Conservation (phyloP, 2,329 filamentous ascomycete genomes). For the Blastomyces parvus region DNA sequence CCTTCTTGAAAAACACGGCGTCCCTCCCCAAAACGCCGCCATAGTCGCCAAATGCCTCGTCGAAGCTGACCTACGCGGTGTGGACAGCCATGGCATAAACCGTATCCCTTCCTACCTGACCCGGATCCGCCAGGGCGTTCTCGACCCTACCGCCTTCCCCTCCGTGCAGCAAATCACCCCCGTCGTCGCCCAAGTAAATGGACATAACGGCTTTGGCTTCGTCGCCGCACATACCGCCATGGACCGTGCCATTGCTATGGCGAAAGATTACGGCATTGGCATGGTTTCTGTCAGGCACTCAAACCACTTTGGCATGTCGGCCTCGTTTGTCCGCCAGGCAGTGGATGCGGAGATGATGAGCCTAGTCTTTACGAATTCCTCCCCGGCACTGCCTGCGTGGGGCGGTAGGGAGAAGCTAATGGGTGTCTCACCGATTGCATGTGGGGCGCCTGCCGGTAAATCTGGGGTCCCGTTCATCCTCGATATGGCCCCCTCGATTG, state of each 20-base stretch:
- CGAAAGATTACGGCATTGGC: conserved; percentile 57
- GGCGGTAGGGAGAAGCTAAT: conserved; percentile 60
- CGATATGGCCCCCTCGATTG: conserved; percentile 40
- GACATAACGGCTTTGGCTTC: conserved; percentile 65
- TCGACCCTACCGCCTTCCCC: conserved; percentile 53
- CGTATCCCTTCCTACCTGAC: conserved; percentile 69
- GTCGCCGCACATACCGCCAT: conserved; percentile 59
- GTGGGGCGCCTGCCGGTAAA: conserved; percentile 59
- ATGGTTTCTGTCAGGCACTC: conserved; percentile 66
- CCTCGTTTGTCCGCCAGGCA: conserved; percentile 70
- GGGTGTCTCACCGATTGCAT: conserved; percentile 64
- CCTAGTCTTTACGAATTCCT: conserved; percentile 62
- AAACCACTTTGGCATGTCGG: conserved; percentile 77
- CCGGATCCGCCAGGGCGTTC: conserved; percentile 59
- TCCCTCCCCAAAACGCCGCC: conserved; percentile 48
- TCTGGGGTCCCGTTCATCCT: conserved; percentile 48
- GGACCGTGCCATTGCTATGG: conserved; percentile 57
- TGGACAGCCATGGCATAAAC: conserved; percentile 72
- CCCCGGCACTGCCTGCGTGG: conserved; percentile 61
- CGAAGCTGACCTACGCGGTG: conserved; percentile 64
- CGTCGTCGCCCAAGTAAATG: conserved; percentile 59
- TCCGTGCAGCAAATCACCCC: conserved; percentile 55
- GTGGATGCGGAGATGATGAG: conserved; percentile 62
- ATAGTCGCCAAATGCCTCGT: conserved; percentile 61
- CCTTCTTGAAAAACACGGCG: conserved; percentile 53